Evolutionary conservation across 1,284 basidiomycete genomes (phyloP).

Genomic region (Phylloboletellus chloephorus): DNA sequence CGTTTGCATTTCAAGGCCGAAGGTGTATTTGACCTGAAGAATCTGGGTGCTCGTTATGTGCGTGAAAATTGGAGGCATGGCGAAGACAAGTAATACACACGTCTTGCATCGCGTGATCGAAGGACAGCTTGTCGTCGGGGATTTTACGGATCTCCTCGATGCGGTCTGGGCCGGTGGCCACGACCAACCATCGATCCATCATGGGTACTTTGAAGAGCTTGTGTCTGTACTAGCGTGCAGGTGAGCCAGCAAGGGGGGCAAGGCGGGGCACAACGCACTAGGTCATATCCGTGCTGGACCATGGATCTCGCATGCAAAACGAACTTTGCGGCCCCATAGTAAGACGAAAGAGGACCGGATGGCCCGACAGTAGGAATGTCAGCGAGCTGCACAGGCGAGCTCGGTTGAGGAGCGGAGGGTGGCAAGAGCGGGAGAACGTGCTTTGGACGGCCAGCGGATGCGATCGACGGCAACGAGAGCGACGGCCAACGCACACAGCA

Average conservation of each 20-base stretch:
- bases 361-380: constrained; percentile 37
- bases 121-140: constrained; percentile 35
- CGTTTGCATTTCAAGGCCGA: constrained; percentile 31
- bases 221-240: constrained; percentile 27
- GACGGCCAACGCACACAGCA: constrained; percentile 21
- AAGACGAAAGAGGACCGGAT: constrained; percentile 35
- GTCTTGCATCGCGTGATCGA: constrained; percentile 32
- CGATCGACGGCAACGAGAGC: constrained; percentile 19
- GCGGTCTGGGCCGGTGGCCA: constrained; percentile 31
- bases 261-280: constrained; percentile 21
- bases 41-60: constrained; percentile 24
- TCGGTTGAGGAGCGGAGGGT: constrained; percentile 1
- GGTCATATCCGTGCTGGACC: constrained; percentile 36
- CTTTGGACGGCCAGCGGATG: constrained; percentile 26
- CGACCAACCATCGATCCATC: constrained; percentile 34
- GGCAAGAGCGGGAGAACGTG: constrained; percentile 6
- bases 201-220: constrained; percentile 36
- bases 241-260: constrained; percentile 14
- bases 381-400: constrained; percentile 21
- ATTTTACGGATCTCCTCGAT: constrained; percentile 37
- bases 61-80: constrained; percentile 8
- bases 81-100: constrained; percentile 21
- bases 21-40: constrained; percentile 36
- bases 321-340: constrained; percentile 28
- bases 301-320: constrained; percentile 30